Evolutionary conservation across 129 eudicot genomes (phyloP).

Genomic region (Pulicaria dysenterica): DNA sequence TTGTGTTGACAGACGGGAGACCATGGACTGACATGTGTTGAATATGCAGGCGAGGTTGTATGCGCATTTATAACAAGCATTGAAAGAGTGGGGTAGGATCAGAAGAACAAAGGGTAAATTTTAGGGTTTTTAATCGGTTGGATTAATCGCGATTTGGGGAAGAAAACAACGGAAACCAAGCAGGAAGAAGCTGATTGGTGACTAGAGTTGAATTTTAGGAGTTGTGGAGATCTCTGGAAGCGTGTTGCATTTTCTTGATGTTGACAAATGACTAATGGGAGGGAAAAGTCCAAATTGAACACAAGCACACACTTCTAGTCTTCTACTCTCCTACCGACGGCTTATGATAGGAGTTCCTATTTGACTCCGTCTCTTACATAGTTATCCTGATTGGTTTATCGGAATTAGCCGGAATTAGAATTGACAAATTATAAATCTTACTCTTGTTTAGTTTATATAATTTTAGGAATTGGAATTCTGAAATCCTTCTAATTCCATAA

Average conservation of each 20-base stretch:
- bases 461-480: too few species aligned
- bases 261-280: slow-evolving; percentile 6
- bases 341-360: too few species aligned
- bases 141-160: slow-evolving; percentile 10
- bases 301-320: too few species aligned
- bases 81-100: slow-evolving; percentile 20
- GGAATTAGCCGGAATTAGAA: too few species aligned
- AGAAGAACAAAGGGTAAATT: neutral
- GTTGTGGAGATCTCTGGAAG: slow-evolving; percentile 32
- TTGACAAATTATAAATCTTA: too few species aligned
- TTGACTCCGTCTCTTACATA: too few species aligned
- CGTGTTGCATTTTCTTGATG: slow-evolving; percentile 24
- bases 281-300: slow-evolving; percentile 19
- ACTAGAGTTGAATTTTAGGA: slow-evolving; percentile 3
- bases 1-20: neutral
- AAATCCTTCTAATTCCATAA: too few species aligned
- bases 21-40: slow-evolving; percentile 28
- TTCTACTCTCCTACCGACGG: too few species aligned
- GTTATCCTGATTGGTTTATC: too few species aligned
- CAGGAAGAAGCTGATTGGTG: slow-evolving; percentile 11
- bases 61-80: slow-evolving; percentile 26
- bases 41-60: neutral
- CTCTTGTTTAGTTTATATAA: too few species aligned
- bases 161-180: slow-evolving; percentile 1
- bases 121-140: slow-evolving; percentile 6